phyloP scores from a whole-genome alignment of 305 asterid species.

The Withania somnifera region DNA sequence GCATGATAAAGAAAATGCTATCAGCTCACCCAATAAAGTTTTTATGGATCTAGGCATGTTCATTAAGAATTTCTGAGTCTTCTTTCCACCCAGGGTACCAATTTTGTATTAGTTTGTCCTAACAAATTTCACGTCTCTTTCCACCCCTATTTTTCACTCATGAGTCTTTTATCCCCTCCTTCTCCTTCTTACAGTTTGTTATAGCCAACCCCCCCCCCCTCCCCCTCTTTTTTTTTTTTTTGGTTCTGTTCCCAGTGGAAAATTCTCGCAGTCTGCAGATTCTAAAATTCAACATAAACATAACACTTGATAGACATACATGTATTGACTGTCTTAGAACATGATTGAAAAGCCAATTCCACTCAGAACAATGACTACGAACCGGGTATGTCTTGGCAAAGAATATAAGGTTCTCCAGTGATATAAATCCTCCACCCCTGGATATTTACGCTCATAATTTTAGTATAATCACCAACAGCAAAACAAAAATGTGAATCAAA shows the following conservation, averaged over 20 bases:
- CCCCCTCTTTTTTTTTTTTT: not conserved
- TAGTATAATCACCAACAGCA: conserved; percentile 3
- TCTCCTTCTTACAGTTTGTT: too few relatives aligned
- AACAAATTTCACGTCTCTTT: not conserved
- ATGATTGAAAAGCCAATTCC: not conserved
- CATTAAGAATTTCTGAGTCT: not conserved
- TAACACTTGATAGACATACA: not conserved
- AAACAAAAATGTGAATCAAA: not conserved
- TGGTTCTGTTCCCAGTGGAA: not conserved
- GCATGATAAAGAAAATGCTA: not conserved
- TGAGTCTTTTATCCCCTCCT: not conserved
- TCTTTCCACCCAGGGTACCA: not conserved
- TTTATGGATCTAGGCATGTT: not conserved
- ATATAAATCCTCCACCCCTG: conserved; percentile 96
- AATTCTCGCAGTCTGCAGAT: not conserved
- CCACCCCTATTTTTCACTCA: not conserved
- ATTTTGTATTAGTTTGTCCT: not conserved
- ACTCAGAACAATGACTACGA: not conserved
- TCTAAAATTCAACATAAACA: not conserved
- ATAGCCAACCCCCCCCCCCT: too few relatives aligned
- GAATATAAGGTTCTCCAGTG: conserved; percentile 42
- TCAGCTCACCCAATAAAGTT: not conserved
- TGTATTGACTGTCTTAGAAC: not conserved
- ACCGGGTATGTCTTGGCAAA: conserved; percentile 46
- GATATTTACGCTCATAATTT: conserved; percentile 8